phyloP scores from a whole-genome alignment of 2,329 filamentous ascomycete genomes.

The Coniochaeta sp. region DNA sequence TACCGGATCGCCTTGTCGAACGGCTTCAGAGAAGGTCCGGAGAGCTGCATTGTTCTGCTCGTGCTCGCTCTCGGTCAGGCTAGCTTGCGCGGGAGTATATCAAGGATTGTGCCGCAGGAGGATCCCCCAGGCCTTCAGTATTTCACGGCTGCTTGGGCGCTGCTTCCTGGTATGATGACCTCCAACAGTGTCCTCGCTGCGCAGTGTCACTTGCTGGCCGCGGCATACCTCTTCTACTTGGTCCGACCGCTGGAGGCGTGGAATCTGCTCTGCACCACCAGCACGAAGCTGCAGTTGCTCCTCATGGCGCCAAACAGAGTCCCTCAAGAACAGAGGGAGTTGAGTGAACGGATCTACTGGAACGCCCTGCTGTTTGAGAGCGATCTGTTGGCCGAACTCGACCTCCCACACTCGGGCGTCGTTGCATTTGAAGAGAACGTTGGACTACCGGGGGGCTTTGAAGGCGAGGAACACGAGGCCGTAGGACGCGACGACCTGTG shows the following conservation, averaged over 20 bases:
- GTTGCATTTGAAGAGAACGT: conserved; percentile 77
- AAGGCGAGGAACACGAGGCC: conserved; percentile 57
- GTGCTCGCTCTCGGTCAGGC: conserved; percentile 73
- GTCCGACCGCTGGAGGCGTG: conserved; percentile 78
- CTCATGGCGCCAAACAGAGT: conserved; percentile 67
- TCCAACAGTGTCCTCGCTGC: conserved; percentile 70
- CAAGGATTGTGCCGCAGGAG: conserved; percentile 58
- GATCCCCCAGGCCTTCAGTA: conserved; percentile 72
- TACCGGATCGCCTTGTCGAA: conserved; percentile 69
- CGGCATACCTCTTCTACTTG: conserved; percentile 76
- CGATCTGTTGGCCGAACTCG: conserved; percentile 70
- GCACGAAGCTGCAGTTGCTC: conserved; percentile 73
- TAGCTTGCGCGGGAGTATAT: conserved; percentile 69
- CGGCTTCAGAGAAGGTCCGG: conserved; percentile 69
- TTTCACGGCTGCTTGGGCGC: conserved; percentile 72
- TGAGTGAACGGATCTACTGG: conserved; percentile 77
- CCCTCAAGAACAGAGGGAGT: conserved; percentile 61
- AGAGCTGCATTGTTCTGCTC: conserved; percentile 75
- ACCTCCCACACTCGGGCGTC: conserved; percentile 75
- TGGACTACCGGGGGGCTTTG: conserved; percentile 70
- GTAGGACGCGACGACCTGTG: conserved; percentile 71
- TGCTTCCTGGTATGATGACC: conserved; percentile 73
- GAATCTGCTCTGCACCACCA: conserved; percentile 72
- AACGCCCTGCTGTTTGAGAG: conserved; percentile 76
- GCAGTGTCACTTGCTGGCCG: conserved; percentile 73